Evolutionary conservation across 2,329 filamentous ascomycete genomes (phyloP), one percentile per base, ranked within the genome.

Genomic region (Alternaria hordeiaustralica): DNA sequence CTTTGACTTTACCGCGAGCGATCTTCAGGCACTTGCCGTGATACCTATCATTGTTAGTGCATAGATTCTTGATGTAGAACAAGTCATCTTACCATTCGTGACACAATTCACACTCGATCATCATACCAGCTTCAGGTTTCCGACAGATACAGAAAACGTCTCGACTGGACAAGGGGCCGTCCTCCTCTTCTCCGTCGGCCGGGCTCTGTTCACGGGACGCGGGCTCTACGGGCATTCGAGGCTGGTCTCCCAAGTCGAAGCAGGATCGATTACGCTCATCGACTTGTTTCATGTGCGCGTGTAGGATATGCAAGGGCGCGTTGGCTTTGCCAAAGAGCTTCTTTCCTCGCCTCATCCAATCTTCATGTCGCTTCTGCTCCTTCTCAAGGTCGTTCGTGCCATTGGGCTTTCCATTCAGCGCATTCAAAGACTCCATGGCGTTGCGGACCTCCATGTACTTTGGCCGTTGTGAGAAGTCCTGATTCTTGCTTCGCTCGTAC

Each of bases 321-420:
- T 99, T 99, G 1, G 96, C 96, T 80, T 99, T 99, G 56, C 96
- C 96, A 75, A 99, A 99, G 0, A 99, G 83, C 79, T 97, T 97
- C 83, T 99, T 99, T 55, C 96, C 96, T 74, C 93, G 93, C 30
- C 96, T 88, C 95, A 99, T 99, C 96, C 96, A 99, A 79, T 99
- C 96, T 78, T 99, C 96, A 70, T 98, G 96, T 8, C 93, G 89
- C 77, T 96, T 97, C 69, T 96, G 92, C 78, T 98, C 94, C 68
- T 93, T 94, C 76, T 99, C 96, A 5, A 99, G 87, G 73, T 99
- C 96, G 33, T 96, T 87, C 0, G 95, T 97, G 3, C 96, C 96
- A 44, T 88, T 88, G 0, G 96, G 96, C 76, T 97, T 97, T 67
- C 93, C 97, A 72, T 97, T 97, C 10, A 98, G 86, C 57, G 96